A percentile compares a stretch with the other conserved stretches of the same genome.
These are phyloP conservation scores for Termitomyces sp. DNA, from an alignment of 768 basidiomycete species.

Conservation along the genomic window DNA sequence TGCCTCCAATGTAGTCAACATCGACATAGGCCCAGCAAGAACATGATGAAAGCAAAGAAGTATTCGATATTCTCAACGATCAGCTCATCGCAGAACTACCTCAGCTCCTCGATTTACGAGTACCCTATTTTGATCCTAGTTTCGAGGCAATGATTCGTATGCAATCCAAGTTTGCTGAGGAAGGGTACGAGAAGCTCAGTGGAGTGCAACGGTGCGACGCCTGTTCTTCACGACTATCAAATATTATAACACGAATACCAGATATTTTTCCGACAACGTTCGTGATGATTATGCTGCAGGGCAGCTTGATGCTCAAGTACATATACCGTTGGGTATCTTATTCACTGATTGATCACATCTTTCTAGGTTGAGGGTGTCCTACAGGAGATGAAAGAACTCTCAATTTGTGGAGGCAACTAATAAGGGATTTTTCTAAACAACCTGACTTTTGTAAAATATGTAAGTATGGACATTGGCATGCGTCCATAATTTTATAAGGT, in stretches of 20 bases:
- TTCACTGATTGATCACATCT: neutral
- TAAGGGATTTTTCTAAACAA: neutral
- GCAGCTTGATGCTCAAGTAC: slow-evolving; percentile 87
- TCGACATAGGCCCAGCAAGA: slow-evolving; percentile 81
- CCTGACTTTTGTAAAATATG: neutral
- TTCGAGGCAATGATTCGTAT: slow-evolving; percentile 99
- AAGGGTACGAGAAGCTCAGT: slow-evolving; percentile 95
- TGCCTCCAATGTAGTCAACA: neutral
- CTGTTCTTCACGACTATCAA: slow-evolving; percentile 1
- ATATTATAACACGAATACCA: slow-evolving; percentile 19
- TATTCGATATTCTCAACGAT: slow-evolving; percentile 89
- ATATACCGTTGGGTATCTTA: slow-evolving; percentile 3
- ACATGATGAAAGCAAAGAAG: slow-evolving; percentile 89
- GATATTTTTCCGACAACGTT: slow-evolving; percentile 86
- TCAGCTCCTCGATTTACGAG: slow-evolving; percentile 87
- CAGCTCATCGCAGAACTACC: slow-evolving; percentile 91
- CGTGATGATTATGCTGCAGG: slow-evolving; percentile 97
- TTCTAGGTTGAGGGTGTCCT: slow-evolving; percentile 88
- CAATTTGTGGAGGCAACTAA: slow-evolving; percentile 75
- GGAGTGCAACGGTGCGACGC: slow-evolving; percentile 74
- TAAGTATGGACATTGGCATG: slow-evolving; percentile 1
- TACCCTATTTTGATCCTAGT: slow-evolving; percentile 97
- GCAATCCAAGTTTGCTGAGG: slow-evolving; percentile 96
- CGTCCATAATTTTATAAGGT: neutral
- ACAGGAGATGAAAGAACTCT: slow-evolving; percentile 93